Conservation (phyloP, 306 rosid species). For the Canavalia gladiata region DNA sequence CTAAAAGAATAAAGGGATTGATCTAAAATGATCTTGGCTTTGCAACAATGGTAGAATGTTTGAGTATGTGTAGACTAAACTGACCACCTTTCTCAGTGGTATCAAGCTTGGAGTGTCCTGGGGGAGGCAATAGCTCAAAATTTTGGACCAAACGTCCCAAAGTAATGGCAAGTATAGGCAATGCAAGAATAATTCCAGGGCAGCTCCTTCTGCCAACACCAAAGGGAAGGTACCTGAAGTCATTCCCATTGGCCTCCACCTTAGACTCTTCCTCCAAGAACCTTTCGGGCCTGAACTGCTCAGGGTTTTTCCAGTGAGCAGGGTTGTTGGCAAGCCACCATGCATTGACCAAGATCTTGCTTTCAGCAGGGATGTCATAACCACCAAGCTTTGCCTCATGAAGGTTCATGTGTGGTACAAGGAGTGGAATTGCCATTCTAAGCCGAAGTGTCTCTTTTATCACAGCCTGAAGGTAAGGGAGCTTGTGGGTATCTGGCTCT, state of each 20-base stretch:
- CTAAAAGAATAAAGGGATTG: constrained; percentile 32
- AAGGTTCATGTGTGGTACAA: constrained; percentile 93
- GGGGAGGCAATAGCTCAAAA: constrained; percentile 79
- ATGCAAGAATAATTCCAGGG: constrained; percentile 80
- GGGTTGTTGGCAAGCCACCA: constrained; percentile 94
- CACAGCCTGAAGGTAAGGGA: constrained; percentile 85
- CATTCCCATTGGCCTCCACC: constrained; percentile 89
- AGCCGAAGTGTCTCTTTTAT: constrained; percentile 79
- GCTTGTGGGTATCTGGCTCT: constrained; percentile 68
- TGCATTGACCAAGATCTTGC: constrained; percentile 79
- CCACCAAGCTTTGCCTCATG: constrained; percentile 74
- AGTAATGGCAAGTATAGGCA: constrained; percentile 77
- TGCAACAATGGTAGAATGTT: constrained; percentile 77
- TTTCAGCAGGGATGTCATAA: constrained; percentile 79
- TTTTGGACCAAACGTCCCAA: constrained; percentile 83
- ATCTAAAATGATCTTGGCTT: constrained; percentile 59
- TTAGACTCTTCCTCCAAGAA: constrained; percentile 82
- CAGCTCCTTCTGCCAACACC: constrained; percentile 86
- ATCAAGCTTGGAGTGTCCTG: constrained; percentile 72
- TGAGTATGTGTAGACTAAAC: constrained; percentile 79
- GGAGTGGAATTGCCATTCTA: constrained; percentile 87
- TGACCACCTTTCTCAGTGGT: constrained; percentile 85
- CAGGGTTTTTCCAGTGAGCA: constrained; percentile 73
- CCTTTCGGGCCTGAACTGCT: constrained; percentile 82
- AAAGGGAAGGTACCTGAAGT: constrained; percentile 79